These are phyloP conservation scores for Alternaria hordeiaustralica DNA, from an alignment of 2,329 filamentous ascomycete species.

Conservation along the genomic window DNA sequence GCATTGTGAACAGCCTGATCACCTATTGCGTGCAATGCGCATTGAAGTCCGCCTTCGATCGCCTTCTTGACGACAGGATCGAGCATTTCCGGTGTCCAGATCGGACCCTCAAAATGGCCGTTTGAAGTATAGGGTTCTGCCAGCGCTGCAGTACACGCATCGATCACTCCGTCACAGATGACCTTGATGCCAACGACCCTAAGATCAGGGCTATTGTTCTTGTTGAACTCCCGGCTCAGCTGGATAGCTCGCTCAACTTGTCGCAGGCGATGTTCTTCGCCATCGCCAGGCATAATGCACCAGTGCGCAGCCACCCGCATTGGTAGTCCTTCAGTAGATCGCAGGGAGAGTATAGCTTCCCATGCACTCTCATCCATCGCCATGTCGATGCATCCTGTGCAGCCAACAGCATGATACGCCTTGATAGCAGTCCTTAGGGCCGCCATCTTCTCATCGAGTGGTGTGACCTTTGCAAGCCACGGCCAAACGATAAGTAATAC, in stretches of 20 bases:
- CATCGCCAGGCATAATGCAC: constrained; percentile 58
- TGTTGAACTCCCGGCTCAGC: constrained; percentile 55
- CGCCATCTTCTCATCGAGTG: constrained; percentile 56
- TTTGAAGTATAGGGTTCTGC: constrained; percentile 63
- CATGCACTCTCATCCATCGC: constrained; percentile 64
- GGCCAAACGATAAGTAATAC: constrained; percentile 63
- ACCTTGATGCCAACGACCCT: constrained; percentile 68
- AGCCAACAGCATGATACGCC: constrained; percentile 59
- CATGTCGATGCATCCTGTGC: constrained; percentile 65
- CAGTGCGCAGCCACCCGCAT: constrained; percentile 64
- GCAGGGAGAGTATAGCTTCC: constrained; percentile 57
- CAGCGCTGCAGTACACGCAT: constrained; percentile 69
- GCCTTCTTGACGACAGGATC: constrained; percentile 62
- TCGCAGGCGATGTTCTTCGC: constrained; percentile 53
- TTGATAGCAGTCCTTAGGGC: constrained; percentile 56
- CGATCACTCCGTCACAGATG: constrained; percentile 70
- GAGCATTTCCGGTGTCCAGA: constrained; percentile 63
- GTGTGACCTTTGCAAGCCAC: constrained; percentile 57
- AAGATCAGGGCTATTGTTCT: constrained; percentile 53
- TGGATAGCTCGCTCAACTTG: constrained; percentile 62
- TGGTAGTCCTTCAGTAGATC: constrained; percentile 45
- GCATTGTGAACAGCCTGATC: constrained; percentile 65
- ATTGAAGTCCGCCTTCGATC: constrained; percentile 62
- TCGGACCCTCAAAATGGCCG: constrained; percentile 55
- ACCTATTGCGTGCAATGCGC: constrained; percentile 70